Conservation (phyloP, 495 filamentous ascomycete genomes). For the Neurospora tetraspora region DNA sequence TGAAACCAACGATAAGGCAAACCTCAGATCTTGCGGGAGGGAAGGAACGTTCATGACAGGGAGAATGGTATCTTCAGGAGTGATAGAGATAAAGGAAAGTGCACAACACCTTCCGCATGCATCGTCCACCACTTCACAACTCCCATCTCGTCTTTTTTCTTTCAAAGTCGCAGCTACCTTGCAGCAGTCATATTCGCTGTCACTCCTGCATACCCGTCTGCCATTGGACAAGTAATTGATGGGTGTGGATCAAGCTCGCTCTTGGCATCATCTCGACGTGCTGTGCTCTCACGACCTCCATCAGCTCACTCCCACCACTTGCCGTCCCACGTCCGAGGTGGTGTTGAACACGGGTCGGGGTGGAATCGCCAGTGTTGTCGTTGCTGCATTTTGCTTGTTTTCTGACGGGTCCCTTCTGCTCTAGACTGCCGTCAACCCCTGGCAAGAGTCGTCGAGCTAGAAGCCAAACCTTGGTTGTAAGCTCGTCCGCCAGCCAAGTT, state of each 20-base stretch:
- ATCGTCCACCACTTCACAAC: neutral
- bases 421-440: neutral
- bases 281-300: neutral
- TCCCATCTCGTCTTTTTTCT: neutral
- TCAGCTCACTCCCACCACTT: neutral
- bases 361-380: neutral
- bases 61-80: neutral
- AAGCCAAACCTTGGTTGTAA: neutral
- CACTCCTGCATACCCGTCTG: neutral
- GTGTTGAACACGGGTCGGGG: neutral
- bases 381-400: neutral
- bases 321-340: neutral
- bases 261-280: neutral
- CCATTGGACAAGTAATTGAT: neutral
- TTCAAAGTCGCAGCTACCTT: neutral
- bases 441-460: neutral
- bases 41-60: neutral
- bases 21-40: neutral
- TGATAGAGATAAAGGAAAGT: neutral
- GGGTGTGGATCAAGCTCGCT: neutral
- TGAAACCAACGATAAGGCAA: neutral
- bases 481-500: neutral
- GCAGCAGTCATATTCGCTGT: neutral
- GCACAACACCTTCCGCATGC: neutral
- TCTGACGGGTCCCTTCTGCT: neutral